Evolutionary conservation across 106 monocot genomes (phyloP), one percentile per base, ranked within the genome.

Genomic region (Phalaenopsis equestris): DNA sequence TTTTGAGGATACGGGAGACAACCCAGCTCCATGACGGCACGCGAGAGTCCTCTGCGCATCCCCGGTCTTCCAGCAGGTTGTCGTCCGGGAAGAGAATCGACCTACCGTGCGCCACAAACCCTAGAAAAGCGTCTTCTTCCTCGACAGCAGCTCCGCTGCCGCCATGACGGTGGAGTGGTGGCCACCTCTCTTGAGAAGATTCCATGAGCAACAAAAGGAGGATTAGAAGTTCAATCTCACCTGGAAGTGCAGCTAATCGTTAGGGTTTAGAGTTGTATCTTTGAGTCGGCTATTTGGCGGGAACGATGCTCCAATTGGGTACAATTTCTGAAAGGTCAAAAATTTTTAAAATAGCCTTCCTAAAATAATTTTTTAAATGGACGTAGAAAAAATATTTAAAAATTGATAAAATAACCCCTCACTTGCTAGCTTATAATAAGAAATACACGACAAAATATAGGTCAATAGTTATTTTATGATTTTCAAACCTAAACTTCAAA

Each of bases 1-100:
- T 90, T 73, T 90, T 95, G n/a, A 99, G 79, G 38, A 95, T 85
- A 16, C 90, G 92, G 23, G 91, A 89, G 41, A 90, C 86, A 47
- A 85, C 79, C 99, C 99, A 99, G 42, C 91, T 86, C 95, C 99
- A 99, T 1, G 94, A 77, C 45, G 89, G 94, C 15, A 41, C 75
- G 24, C 36, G 45, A 49, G 37, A 79, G 12, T 80, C 81, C 36
- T 45, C 64, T 36, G 7, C 80, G 72, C 30, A 76, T 16, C 47
- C 82, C 6, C 78, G 89, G 49, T 57, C 81, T 30, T 52, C 82
- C 15, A 58, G 38, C 39, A 49, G 67, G 10, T 19, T 58, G 46
- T 65, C 85, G 17, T 75, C 80, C 16, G 86, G 73, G 45, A 83
- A 88, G 7, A 99, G 83, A 52, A 82, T 78, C 38, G 88, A 85